These are phyloP conservation scores for Sporothrix phasma DNA, from an alignment of 2,329 filamentous ascomycete species.

Conservation along the genomic window DNA sequence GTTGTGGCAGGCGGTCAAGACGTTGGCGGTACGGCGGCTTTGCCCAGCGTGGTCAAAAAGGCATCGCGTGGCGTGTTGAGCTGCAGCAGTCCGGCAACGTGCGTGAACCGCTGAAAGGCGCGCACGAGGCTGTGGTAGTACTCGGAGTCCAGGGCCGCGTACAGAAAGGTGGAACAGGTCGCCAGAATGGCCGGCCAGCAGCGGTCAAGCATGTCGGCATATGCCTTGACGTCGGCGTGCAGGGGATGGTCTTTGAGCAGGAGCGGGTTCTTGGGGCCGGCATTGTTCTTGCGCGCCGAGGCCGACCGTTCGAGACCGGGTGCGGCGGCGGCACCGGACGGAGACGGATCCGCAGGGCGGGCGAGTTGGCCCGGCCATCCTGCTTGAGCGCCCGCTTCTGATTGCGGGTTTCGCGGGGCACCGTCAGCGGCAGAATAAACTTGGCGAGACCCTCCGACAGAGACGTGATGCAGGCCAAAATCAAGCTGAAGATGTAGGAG, in stretches of 20 bases:
- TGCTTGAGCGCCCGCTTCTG: conserved; percentile 40
- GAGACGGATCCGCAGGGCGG: conserved; percentile 23
- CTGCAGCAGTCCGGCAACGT: conserved; percentile 82
- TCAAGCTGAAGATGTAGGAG: conserved; percentile 86
- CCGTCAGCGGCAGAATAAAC: conserved; percentile 83
- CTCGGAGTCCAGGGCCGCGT: conserved; percentile 81
- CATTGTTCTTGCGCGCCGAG: conserved; percentile 65
- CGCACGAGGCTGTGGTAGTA: conserved; percentile 89
- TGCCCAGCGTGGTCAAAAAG: conserved; percentile 86
- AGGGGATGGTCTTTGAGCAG: conserved; percentile 62
- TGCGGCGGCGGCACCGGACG: conserved; percentile 12
- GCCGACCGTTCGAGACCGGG: conserved; percentile 46
- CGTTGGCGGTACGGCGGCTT: conserved; percentile 80
- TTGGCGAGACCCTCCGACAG: conserved; percentile 89
- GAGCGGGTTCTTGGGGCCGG: conserved; percentile 76
- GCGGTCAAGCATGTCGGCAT: conserved; percentile 73
- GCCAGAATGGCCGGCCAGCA: conserved; percentile 96
- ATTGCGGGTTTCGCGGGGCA: conserved; percentile 56
- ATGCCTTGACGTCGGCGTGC: conserved; percentile 60
- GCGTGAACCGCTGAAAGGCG: conserved; percentile 89
- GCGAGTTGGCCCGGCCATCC: conserved; percentile 36
- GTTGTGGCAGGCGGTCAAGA: conserved; percentile 51
- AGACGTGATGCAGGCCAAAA: conserved; percentile 78
- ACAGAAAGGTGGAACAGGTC: conserved; percentile 89
- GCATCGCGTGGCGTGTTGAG: conserved; percentile 83